Conservation (phyloP, 2,329 filamentous ascomycete species). For the Colletotrichum tabaci region DNA sequence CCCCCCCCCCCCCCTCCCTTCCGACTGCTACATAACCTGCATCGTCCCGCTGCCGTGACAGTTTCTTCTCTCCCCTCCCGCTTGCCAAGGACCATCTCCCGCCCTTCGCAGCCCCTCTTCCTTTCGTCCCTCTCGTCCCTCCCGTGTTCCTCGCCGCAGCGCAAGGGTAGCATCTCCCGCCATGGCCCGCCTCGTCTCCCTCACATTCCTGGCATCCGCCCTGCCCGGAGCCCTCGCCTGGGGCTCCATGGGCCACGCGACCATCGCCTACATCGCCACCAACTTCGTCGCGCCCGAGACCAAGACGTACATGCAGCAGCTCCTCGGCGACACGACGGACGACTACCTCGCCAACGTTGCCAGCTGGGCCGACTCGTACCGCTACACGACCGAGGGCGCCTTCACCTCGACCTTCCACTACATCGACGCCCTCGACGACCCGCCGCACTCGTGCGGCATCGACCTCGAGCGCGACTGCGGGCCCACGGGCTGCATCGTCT, state of each 20-base stretch:
- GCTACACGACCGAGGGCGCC: conserved; percentile 42
- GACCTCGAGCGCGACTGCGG: conserved; percentile 44
- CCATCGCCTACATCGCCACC: conserved; percentile 67
- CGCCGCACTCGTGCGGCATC: conserved; percentile 40
- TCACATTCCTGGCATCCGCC: conserved; percentile 45
- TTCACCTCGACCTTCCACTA: conserved; percentile 44
- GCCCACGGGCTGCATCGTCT: conserved; percentile 41
- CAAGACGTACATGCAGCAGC: conserved; percentile 36
- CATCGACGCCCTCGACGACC: conserved; percentile 43
- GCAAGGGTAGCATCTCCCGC: conserved; percentile 3
- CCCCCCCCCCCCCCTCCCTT: too few relatives aligned
- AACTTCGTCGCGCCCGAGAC: conserved; percentile 62
- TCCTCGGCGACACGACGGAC: conserved; percentile 58
- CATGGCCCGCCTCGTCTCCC: conserved; percentile 46
- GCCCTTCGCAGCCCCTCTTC: not conserved
- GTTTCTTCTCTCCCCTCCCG: not conserved
- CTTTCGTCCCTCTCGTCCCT: not conserved
- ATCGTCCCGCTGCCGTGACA: not conserved
- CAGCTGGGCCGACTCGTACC: conserved; percentile 46
- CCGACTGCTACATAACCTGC: conserved; percentile 12
- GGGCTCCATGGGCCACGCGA: conserved; percentile 65
- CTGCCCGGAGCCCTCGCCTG: conserved; percentile 50
- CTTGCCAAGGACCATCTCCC: conserved; percentile 22
- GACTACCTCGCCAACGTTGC: conserved; percentile 65
- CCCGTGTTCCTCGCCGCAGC: not conserved